Conservation (phyloP, 345 rosid species). For the Brassica incana region DNA sequence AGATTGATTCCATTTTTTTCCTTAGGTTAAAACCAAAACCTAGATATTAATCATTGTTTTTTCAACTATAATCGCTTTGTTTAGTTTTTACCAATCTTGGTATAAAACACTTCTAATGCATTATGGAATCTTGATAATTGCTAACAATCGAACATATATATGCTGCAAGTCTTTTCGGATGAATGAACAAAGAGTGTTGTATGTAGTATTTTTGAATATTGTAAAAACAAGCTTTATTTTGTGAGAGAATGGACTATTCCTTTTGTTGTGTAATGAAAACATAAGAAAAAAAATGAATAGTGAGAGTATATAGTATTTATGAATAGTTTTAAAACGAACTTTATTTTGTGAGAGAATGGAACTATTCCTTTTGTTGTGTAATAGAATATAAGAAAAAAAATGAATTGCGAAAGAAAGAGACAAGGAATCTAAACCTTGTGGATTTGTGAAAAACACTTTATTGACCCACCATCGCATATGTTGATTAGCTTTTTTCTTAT, state of each 20-base stretch:
- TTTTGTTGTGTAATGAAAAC: neutral
- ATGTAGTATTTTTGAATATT: neutral
- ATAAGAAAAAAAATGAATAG: constrained; percentile 22
- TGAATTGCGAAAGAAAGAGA: constrained; percentile 37
- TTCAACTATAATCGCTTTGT: neutral
- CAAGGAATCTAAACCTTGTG: constrained; percentile 40
- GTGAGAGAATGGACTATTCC: neutral
- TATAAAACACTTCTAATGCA: neutral
- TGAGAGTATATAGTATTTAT: neutral
- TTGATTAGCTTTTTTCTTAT: constrained; percentile 36
- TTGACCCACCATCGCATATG: constrained; percentile 38
- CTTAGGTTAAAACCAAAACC: neutral
- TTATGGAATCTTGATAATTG: neutral
- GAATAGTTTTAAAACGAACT: neutral
- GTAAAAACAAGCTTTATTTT: neutral
- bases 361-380: constrained; percentile 38
- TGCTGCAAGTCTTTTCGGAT: neutral
- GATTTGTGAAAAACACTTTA: constrained; percentile 40
- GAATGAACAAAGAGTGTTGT: neutral
- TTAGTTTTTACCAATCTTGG: neutral
- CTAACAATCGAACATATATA: neutral
- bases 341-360: neutral
- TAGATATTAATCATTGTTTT: neutral
- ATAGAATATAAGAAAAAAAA: constrained; percentile 10
- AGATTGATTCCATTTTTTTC: constrained; percentile 6